Evolutionary conservation across 2,329 filamentous ascomycete genomes (phyloP), one percentile per base, ranked within the genome.

Genomic region (Diplodia mutila): DNA sequence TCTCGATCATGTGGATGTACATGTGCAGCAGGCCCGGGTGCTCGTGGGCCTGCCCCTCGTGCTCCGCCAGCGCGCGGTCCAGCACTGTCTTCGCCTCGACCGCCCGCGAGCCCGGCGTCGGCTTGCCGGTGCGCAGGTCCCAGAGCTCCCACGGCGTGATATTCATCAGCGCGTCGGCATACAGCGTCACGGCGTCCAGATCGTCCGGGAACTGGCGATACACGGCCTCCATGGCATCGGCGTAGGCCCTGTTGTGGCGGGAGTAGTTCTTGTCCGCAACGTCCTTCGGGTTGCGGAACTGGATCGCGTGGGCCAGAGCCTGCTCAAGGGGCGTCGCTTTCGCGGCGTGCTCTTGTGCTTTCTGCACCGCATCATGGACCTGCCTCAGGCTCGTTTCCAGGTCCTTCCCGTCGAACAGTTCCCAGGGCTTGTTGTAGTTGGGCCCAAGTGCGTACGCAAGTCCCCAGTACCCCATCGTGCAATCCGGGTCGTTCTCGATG

Each of bases 341-440:
- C 48, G 72, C 61, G 18, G 79, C 73, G 63, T 78, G 71, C 2
- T 75, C 71, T 49, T 78, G 78, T 1, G 86, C 87, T 66, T 82
- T 73, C 67, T 74, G 66, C 68, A 82, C 80, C 0, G 85, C 84
- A 16, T 75, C 67, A 66, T 84, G 80, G 4, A 85, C 85, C 34
- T 80, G 79, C 49, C 79, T 74, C 7, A 90, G 79, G 0, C 83
- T 85, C 0, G 73, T 76, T 12, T 81, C 76, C 4, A 90, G 80
- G 70, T 93, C 91, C 0, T 82, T 77, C 0, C 83, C 78, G 65
- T 90, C 89, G 70, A 93, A 92, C 27, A 87, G 83, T 32, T 87
- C 85, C 91, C 91, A 93, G 0, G 91, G 88, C 73, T 93, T 92
- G 80, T 94, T 92, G 77, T 91, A 90, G 73, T 94, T 93, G 3